Base-by-base conservation (phyloP, 1,139 yeast species). In the Protomyces macrosporus region DNA sequence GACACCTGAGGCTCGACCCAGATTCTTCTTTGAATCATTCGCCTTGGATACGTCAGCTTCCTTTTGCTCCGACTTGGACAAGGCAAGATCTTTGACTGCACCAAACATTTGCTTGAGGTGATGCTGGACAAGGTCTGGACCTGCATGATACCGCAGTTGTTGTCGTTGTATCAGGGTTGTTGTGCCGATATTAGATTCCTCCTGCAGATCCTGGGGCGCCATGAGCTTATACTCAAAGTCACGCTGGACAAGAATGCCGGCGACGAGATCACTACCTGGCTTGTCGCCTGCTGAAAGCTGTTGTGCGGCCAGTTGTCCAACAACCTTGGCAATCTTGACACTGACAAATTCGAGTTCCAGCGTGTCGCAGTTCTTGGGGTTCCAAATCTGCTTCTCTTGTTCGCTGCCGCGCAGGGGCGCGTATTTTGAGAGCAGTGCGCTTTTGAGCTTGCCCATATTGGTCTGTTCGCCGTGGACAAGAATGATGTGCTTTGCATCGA, bases 391-490 rank as follows among this genome's bases (percentile, higher is more conserved):
- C n/a, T 91, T 91, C 73, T 93, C 98, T 60, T 87, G 83, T 6
- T 88, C 95, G 0, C 97, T 90, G 6, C 90, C 91, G 72, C 87
- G 90, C 61, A 89, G 79, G 56, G 84, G 82, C 6, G 91, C 81
- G 71, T 91, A 95, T 74, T 90, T 90, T 66, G 97, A 89, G 70
- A 90, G 78, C 54, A 93, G 78, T 0, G 98, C 98, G 34, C 97
- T 88, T 74, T 93, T 93, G 64, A 93, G 78, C 73, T 98, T 84
- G 65, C 98, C 98, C 98, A 93, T 93, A 36, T 97, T 97, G 69
- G 89, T 90, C 2, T 95, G 85, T 73, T 93, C 99, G n/a, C 99
- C 99, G 74, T 93, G 99, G 0, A 93, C 99, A 66, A 93, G 80
- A 14, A 68, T 67, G 57, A 78, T 73, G 65, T 87, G 85, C 68